Evolutionary conservation across 2,329 filamentous ascomycete genomes (phyloP).

Genomic region (Ophiostoma novo-ulmi): DNA sequence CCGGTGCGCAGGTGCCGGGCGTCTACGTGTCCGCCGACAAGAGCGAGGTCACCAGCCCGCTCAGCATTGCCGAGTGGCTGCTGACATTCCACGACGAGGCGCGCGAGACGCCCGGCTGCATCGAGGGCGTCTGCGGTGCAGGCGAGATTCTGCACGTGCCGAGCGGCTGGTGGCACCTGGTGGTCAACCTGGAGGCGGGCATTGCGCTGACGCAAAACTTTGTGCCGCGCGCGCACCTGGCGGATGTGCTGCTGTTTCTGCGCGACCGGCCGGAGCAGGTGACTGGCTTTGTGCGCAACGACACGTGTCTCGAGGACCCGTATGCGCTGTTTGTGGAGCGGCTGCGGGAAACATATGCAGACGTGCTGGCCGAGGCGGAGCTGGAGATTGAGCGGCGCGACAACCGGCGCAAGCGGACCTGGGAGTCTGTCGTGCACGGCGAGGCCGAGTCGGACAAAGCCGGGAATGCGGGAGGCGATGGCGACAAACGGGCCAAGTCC

Average conservation of each 20-base stretch:
- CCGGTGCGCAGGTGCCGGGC: constrained; percentile 71
- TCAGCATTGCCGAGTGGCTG: constrained; percentile 96
- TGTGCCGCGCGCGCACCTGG: constrained; percentile 69
- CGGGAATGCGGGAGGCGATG: constrained; percentile 24
- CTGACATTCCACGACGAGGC: constrained; percentile 84
- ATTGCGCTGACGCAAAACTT: constrained; percentile 96
- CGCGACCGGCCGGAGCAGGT: constrained; percentile 78
- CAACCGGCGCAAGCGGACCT: constrained; percentile 70
- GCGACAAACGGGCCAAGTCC: constrained; percentile 29
- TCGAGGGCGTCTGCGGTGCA: constrained; percentile 76
- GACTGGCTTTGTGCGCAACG: constrained; percentile 65
- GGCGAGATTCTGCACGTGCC: constrained; percentile 92
- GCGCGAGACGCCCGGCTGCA: constrained; percentile 66
- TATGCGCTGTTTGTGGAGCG: constrained; percentile 69
- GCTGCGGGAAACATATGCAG: constrained; percentile 58
- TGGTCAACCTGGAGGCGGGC: constrained; percentile 78
- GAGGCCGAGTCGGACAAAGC: constrained; percentile 26
- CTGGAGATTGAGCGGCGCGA: constrained; percentile 58
- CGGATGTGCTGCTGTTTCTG: constrained; percentile 73
- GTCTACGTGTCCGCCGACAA: constrained; percentile 86
- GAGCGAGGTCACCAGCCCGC: constrained; percentile 86
- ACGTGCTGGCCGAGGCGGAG: constrained; percentile 58
- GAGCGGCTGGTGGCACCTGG: constrained; percentile 93
- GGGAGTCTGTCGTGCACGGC: constrained; percentile 70
- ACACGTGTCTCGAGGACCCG: constrained; percentile 56